Evolutionary conservation across 306 rosid species (phyloP), one percentile per base, ranked within the genome.

Genomic region (Abrus precatorius): DNA sequence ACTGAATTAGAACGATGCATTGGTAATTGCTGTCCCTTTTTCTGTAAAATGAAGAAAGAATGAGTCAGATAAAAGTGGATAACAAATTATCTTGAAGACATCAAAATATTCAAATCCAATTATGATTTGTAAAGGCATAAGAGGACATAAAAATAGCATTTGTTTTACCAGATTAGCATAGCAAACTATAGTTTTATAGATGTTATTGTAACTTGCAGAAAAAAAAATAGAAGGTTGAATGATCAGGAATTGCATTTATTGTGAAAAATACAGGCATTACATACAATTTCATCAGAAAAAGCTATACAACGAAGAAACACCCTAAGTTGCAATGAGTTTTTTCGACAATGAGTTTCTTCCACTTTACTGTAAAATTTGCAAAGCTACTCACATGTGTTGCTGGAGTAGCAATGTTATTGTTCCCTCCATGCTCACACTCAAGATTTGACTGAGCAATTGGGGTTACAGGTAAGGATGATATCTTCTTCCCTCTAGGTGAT

Each of bases 11-110:
- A 64, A 40, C 50, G 32, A 34, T 69, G 83, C 43, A 79, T 79
- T 0, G 53, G 29, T 57, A 72, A 32, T 57, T 57, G 70, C 43
- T 14, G 62, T 60, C 66, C 87, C 67, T 81, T 87, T 77, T 82
- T 90, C 97, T 90, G 53, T 34, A 61, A 48, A 75, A 76, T n/a
- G 62, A 76, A 62, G 38, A 62, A 48, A 27, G 4, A 9, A n/a
- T n/a, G 60, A 75, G 61, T 34, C 41, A 59, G 9, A 10, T 32
- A 5, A 34, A 33, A 62, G 11, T 62, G 47, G 45, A 12, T n/a
- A 3, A 2, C 10, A 63, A 63, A 36, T 13, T 63, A 36, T n/a
- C 48, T 0, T 63, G 11, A 12, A 38, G 8, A 38, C 48, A 13
- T 63, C 32, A 38, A 63, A 13, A n/a, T n/a, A 36, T 36, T 45